Evolutionary conservation across 2,329 filamentous ascomycete species (phyloP).

Genomic region (Fusarium irregulare): DNA sequence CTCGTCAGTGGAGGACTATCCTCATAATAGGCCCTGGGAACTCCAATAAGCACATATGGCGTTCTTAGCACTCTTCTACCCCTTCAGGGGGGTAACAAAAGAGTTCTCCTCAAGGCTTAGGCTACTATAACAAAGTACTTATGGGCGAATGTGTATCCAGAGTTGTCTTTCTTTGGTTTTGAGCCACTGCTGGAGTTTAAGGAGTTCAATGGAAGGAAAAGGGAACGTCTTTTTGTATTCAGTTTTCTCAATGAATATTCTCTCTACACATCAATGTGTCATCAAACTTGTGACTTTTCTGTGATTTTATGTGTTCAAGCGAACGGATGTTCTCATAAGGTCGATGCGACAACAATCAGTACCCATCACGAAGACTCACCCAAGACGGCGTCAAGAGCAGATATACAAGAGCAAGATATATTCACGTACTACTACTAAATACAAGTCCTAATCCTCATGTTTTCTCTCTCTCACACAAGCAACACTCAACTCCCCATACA

Average conservation of each 20-base stretch:
- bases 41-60: no score
- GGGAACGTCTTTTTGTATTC: neutral
- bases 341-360: no score
- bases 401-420: neutral
- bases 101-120: no score
- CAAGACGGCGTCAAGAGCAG: accelerated
- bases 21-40: neutral
- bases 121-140: no score
- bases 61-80: no score
- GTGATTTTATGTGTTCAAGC: neutral
- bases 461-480: neutral
- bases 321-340: no score
- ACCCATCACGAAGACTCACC: neutral
- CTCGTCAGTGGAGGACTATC: neutral
- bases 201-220: neutral
- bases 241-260: neutral
- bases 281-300: neutral
- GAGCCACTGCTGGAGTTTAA: no score
- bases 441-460: neutral
- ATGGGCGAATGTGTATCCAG: no score
- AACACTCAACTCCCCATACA: neutral
- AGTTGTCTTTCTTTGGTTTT: no score
- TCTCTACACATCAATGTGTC: neutral
- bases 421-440: neutral
- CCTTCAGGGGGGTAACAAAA: no score